Conservation (phyloP, 192 early-diverging fungal species). For the Backusella tuberculispora region DNA sequence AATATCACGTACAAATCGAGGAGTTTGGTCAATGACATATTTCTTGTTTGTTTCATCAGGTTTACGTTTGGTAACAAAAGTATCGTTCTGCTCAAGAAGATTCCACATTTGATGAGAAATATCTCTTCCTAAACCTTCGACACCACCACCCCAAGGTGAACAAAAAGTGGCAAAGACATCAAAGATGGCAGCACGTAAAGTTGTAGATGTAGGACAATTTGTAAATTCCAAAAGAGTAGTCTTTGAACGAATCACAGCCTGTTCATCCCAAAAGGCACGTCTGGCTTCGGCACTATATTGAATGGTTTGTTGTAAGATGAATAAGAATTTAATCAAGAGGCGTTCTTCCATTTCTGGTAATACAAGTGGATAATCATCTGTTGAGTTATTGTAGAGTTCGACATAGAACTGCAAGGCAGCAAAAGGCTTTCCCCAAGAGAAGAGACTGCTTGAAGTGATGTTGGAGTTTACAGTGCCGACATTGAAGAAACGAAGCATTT, state of each 20-base stretch:
- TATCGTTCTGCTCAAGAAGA: slow-evolving; percentile 67
- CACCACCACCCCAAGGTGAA: slow-evolving; percentile 50
- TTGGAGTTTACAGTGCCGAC: slow-evolving; percentile 29
- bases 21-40: background rate
- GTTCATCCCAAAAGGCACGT: slow-evolving; percentile 65
- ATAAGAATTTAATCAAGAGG: slow-evolving; percentile 77
- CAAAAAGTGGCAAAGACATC: slow-evolving; percentile 86
- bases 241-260: slow-evolving; percentile 65
- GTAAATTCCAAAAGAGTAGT: slow-evolving; percentile 79
- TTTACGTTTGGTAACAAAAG: slow-evolving; percentile 59
- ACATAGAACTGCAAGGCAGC: slow-evolving; percentile 73
- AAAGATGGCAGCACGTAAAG: slow-evolving; percentile 83
- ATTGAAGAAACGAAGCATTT: slow-evolving; percentile 61
- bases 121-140: slow-evolving; percentile 48
- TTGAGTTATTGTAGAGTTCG: slow-evolving; percentile 39
- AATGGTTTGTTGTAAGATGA: slow-evolving; percentile 76
- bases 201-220: slow-evolving; percentile 70
- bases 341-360: slow-evolving; percentile 65
- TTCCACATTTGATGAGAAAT: slow-evolving; percentile 81
- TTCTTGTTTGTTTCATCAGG: slow-evolving; percentile 4
- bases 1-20: slow-evolving; percentile 66
- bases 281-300: slow-evolving; percentile 76
- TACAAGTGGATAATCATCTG: slow-evolving; percentile 24
- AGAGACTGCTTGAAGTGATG: slow-evolving; percentile 43
- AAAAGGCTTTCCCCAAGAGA: slow-evolving; percentile 84